Evolutionary conservation across 495 filamentous ascomycete genomes (phyloP).

Genomic region (Umbilicaria muhlenbergii): DNA sequence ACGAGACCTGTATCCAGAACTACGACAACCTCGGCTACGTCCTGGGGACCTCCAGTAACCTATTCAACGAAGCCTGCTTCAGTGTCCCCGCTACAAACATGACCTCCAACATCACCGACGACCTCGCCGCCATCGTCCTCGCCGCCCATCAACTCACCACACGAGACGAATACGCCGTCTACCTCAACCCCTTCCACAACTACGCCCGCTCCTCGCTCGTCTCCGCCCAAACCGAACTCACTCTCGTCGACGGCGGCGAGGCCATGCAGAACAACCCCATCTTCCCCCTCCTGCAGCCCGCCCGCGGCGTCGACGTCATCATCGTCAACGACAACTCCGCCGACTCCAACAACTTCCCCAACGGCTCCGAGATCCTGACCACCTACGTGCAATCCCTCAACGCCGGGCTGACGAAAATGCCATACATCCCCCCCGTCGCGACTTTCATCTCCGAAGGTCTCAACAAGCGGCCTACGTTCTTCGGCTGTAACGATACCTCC

Average conservation of each 20-base stretch:
- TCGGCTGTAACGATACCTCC: slow-evolving; percentile 23
- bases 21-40: slow-evolving; percentile 37
- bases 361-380: slow-evolving; percentile 23
- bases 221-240: slow-evolving; percentile 15
- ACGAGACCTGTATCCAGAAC: slow-evolving; percentile 21
- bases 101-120: slow-evolving; percentile 3
- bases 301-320: slow-evolving; percentile 24
- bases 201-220: slow-evolving; percentile 17
- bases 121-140: slow-evolving; percentile 11
- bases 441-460: slow-evolving; percentile 22
- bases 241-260: slow-evolving; percentile 28
- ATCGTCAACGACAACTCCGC: slow-evolving; percentile 31
- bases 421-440: slow-evolving; percentile 20
- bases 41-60: slow-evolving; percentile 24
- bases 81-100: slow-evolving; percentile 5
- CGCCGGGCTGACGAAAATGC: slow-evolving; percentile 21
- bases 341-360: slow-evolving; percentile 26
- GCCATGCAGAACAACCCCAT: slow-evolving; percentile 30
- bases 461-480: slow-evolving; percentile 27
- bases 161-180: slow-evolving; percentile 19
- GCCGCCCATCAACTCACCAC: slow-evolving; percentile 9
- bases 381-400: slow-evolving; percentile 23
- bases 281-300: slow-evolving; percentile 27
- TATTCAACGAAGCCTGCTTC: slow-evolving; percentile 23
- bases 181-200: slow-evolving; percentile 30